phyloP scores from a whole-genome alignment of 495 filamentous ascomycete species.

The Penicillium dipodomyicola region DNA sequence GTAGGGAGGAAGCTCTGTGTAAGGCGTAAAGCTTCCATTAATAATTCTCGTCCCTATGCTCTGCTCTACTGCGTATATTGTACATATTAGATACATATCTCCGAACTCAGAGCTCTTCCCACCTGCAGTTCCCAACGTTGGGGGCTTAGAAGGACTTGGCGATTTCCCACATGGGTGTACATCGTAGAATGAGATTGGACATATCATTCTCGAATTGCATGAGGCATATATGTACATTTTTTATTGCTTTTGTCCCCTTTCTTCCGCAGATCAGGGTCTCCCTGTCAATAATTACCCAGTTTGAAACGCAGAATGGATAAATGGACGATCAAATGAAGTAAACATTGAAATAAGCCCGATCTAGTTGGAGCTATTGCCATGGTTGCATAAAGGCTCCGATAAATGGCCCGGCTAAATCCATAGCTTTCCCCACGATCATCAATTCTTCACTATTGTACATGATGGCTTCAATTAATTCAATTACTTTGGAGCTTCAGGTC shows the following conservation, averaged over 20 bases:
- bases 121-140: constrained; percentile 14
- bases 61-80: constrained; percentile 1
- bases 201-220: not conserved
- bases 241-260: constrained; percentile 1
- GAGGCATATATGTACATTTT: constrained; percentile 10
- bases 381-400: not conserved
- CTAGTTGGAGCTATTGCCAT: constrained; percentile 3
- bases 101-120: not conserved
- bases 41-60: constrained; percentile 5
- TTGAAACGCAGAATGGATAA: not conserved
- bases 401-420: not conserved
- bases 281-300: not conserved
- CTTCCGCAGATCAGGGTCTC: not conserved
- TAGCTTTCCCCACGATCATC: constrained; percentile 13
- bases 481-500: not conserved
- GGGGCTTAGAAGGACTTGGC: constrained; percentile 9
- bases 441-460: not conserved
- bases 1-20: not conserved
- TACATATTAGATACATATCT: not conserved
- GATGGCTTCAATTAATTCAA: not conserved
- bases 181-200: not conserved
- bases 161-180: not conserved
- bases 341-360: constrained; percentile 4
- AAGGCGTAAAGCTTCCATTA: constrained; percentile 9
- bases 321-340: not conserved